Evolutionary conservation across 805 yeast species (phyloP).

Genomic region (Hanseniaspora lindneri): DNA sequence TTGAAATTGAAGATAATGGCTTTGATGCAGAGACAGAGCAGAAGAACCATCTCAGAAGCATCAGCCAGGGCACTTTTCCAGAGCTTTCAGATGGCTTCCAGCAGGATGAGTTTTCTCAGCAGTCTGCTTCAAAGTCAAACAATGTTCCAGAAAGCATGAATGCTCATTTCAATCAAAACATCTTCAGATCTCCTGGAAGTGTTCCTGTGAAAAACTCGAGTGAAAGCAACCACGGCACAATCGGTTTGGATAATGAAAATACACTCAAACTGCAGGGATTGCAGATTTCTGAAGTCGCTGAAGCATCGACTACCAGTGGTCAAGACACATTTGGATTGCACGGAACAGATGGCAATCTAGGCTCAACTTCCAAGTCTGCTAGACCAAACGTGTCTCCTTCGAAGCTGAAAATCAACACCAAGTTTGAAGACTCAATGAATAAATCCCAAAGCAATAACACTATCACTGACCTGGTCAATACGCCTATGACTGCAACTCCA

Average conservation of each 20-base stretch:
- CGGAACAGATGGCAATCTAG: too few relatives aligned
- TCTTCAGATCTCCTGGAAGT: neutral
- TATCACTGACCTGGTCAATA: conserved; percentile 8
- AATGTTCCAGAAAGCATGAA: neutral
- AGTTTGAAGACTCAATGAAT: neutral
- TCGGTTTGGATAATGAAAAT: conserved; percentile 2
- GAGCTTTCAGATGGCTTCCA: neutral
- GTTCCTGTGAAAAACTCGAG: conserved; percentile 2
- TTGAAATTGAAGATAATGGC: conserved; percentile 39
- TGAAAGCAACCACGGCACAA: conserved; percentile 16
- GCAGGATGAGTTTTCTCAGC: neutral
- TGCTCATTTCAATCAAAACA: neutral
- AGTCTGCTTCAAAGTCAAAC: neutral
- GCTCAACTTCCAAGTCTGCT: too few relatives aligned
- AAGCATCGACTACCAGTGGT: too few relatives aligned
- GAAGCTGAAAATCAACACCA: conserved; percentile 1
- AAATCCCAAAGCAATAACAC: conserved; percentile 10
- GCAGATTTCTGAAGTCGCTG: too few relatives aligned
- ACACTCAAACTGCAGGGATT: conserved; percentile 1
- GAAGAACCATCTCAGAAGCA: conserved; percentile 8
- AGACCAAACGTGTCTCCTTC: neutral
- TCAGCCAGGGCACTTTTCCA: conserved; percentile 1
- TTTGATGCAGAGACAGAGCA: conserved; percentile 12
- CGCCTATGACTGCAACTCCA: conserved; percentile 21
- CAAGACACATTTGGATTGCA: too few relatives aligned